Evolutionary conservation across 148 eudicot genomes (phyloP), one percentile per base, ranked within the genome.

Genomic region (Diospyros lotus): DNA sequence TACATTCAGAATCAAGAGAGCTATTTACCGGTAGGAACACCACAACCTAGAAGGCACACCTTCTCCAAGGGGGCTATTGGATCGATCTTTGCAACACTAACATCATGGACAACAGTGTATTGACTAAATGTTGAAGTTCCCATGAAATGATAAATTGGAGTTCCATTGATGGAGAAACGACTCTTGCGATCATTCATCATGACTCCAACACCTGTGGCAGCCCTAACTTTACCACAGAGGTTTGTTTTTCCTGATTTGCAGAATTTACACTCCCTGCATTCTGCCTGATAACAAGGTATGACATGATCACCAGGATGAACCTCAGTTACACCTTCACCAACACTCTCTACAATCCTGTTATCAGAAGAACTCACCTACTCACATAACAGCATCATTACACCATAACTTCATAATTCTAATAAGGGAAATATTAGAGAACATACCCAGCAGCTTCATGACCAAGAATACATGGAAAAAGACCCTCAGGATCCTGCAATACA

Each of bases 391-490:
- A 73, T 13, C 14, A 3, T 56, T 44, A 72, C n/a, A 68, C 42
- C 48, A 14, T 1, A 75, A 60, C 58, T 6, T 70, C 2, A 58
- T 48, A 41, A 4, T 77, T 42, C 5, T 12, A 14, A 41, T 1
- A n/a, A 40, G 45, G 15, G 53, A 62, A 41, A 46, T 4, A 10
- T 46, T 6, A 52, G 68, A 65, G 60, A 42, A 71, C 85, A 62
- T 88, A 96, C 99, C 99, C 99, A n/a, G 99, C 99, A 85, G 99
- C 99, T 83, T 96, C 99, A 62, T 96, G 99, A 77, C 99, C 99
- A 80, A 96, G 99, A 81, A 96, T 89, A 77, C 99, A 92, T n/a
- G 99, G 99, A 78, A 96, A 96, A 50, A 96, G 94, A 81, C 97
- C 99, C 84, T 96, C 99, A 54, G 97, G 98, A 73, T 96, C 98